These are phyloP conservation scores for Meripilus lineatus DNA, from an alignment of 1,284 basidiomycete genomes.

Conservation along the genomic window DNA sequence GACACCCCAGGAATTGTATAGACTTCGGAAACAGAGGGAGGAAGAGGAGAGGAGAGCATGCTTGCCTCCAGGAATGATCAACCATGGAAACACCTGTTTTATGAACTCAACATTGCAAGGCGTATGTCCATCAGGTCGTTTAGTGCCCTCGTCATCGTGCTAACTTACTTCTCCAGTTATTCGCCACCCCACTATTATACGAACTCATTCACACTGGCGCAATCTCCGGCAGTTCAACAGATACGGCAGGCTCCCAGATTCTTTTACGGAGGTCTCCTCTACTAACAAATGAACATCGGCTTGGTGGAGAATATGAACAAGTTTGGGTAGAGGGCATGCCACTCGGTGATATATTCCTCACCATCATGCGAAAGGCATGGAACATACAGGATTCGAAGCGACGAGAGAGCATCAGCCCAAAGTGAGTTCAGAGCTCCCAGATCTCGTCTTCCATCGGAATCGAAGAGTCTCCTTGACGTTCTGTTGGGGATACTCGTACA, in stretches of 20 bases:
- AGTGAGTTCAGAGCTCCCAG: constrained; percentile 28
- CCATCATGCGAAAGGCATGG: constrained; percentile 57
- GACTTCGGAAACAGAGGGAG: constrained; percentile 51
- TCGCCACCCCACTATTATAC: constrained; percentile 59
- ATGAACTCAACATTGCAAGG: constrained; percentile 86
- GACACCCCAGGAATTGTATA: constrained; percentile 61
- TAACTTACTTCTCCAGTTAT: constrained; percentile 44
- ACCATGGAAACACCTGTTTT: constrained; percentile 91
- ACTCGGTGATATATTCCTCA: constrained; percentile 59
- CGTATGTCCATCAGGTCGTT: constrained; percentile 27
- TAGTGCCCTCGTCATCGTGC: too few species aligned
- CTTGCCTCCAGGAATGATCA: constrained; percentile 72
- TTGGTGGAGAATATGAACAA: constrained; percentile 46
- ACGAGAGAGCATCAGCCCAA: constrained; percentile 57
- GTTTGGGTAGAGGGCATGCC: constrained; percentile 55
- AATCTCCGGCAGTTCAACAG: constrained; percentile 35
- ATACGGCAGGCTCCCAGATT: constrained; percentile 34
- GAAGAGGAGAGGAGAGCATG: constrained; percentile 53
- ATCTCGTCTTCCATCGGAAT: neutral
- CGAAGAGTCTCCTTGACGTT: neutral
- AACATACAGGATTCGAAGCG: constrained; percentile 43
- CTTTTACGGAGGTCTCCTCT: constrained; percentile 52
- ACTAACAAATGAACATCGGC: constrained; percentile 59
- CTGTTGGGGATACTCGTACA: neutral
- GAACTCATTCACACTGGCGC: constrained; percentile 55